Base-by-base conservation (phyloP, 179 eudicot species). In the Drosera spatulata region DNA sequence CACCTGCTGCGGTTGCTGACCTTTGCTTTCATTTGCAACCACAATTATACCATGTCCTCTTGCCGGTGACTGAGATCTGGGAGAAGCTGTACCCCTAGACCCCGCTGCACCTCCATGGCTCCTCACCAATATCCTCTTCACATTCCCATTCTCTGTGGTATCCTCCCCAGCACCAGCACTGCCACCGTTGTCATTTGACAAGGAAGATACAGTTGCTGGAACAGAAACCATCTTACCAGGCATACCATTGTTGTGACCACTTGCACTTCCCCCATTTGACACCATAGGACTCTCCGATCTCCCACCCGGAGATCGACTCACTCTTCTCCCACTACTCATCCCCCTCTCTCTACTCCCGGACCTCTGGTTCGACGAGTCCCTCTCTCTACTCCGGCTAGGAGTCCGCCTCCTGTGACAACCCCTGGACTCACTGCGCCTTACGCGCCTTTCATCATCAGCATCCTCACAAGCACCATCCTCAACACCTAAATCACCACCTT, bases 221-320 rank as follows among this genome's bases (percentile, higher is more conserved):
- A 22, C 33, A 22, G 33, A 22, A 22, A 22, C 33, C 33, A 22
- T 22, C 33, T 22, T 22, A 22, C 85, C 96, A 0, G 96, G 95
- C 73, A 67, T 79, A 14, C 44, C 62, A 69, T 15, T 63, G 61
- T 33, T 22, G 33, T 61, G 57, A 14, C 59, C 60, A 57, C 60
- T 51, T 46, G 60, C 50, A 12, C 47, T 58, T 58, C 48, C 48
- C 15, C 14, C 55, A 55, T 22, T 56, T 3, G 41, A 54, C 12
- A 82, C 47, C 38, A 75, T 69, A 0, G 98, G 98, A 33, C 89
- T 84, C 13, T 82, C 89, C 10, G 87, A 86, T 75, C 98, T 71
- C 44, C 86, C 75, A 2, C 79, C 83, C 2, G 99, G 99, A 62
- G 99, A 93, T 58, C 93, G 71, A 70, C 96, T 85, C 53, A 85